A percentile compares a stretch with the other conserved stretches of the same genome.
Conservation (phyloP, 345 rosid species). For the Corchorus capsularis region DNA sequence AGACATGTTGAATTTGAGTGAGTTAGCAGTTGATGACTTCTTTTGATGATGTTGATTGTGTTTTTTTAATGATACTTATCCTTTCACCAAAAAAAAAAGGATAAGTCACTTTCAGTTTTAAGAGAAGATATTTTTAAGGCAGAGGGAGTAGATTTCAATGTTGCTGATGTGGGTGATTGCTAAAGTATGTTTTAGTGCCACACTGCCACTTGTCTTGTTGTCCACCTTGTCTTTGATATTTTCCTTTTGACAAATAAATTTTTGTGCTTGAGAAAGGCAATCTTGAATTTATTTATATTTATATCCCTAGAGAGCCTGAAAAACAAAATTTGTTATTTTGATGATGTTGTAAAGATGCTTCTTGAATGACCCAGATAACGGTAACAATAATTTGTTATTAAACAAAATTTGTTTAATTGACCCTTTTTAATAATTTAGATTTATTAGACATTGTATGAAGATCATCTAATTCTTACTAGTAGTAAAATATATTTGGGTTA, state of each 20-base stretch:
- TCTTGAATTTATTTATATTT: background rate
- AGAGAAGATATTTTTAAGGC: background rate
- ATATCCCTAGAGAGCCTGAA: background rate
- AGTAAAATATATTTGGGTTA: no score
- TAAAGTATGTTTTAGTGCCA: background rate
- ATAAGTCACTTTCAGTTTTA: background rate
- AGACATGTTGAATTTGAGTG: background rate
- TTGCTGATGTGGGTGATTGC: background rate
- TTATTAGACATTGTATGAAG: background rate
- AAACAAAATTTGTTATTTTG: background rate
- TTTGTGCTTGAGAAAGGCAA: background rate
- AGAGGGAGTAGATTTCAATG: background rate
- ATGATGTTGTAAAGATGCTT: background rate
- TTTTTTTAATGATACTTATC: conserved; percentile 12
- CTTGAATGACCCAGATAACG: background rate
- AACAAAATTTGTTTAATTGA: no score
- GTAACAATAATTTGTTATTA: background rate
- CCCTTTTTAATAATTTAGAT: background rate
- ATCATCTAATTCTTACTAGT: background rate
- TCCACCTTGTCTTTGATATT: background rate
- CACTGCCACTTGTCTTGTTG: conserved; percentile 5
- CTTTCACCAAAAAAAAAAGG: background rate
- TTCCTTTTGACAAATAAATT: background rate
- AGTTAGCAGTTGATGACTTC: background rate
- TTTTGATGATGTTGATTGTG: background rate